Evolutionary conservation across 768 basidiomycete species (phyloP).

Genomic region (Solioccasus polychromus): DNA sequence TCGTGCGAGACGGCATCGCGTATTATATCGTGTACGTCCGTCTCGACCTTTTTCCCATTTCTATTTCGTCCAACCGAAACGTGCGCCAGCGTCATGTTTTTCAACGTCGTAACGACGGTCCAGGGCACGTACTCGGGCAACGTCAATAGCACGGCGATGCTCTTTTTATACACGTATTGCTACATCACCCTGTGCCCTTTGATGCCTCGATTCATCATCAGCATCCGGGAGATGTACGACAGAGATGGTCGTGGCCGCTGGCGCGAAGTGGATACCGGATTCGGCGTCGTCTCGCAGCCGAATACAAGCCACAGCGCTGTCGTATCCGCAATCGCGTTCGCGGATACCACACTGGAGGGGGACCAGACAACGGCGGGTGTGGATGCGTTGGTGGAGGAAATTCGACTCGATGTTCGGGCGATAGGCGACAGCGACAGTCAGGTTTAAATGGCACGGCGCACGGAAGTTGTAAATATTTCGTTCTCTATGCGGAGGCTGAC

Average conservation of each 20-base stretch:
- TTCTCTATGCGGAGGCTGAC: too few species aligned
- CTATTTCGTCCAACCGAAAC: not conserved
- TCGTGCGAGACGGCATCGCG: constrained; percentile 8
- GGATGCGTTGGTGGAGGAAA: too few species aligned
- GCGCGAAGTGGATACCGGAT: constrained; percentile 12
- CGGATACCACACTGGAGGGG: too few species aligned
- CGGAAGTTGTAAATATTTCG: too few species aligned
- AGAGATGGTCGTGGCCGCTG: not conserved
- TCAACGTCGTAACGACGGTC: not conserved
- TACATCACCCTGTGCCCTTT: not conserved
- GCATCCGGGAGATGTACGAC: constrained; percentile 8
- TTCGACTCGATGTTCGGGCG: too few species aligned
- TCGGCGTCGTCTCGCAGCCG: not conserved
- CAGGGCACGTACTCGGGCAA: too few species aligned
- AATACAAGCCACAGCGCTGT: not conserved
- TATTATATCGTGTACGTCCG: constrained; percentile 16
- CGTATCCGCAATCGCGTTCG: not conserved
- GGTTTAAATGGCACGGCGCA: too few species aligned
- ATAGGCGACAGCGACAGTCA: too few species aligned
- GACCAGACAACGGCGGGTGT: too few species aligned
- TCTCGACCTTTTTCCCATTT: not conserved
- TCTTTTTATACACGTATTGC: not conserved
- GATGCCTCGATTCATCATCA: constrained; percentile 17
- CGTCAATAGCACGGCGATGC: too few species aligned
- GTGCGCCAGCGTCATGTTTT: not conserved